Evolutionary conservation across 257 asterid species (phyloP).

Genomic region (Solanum paucissectum): DNA sequence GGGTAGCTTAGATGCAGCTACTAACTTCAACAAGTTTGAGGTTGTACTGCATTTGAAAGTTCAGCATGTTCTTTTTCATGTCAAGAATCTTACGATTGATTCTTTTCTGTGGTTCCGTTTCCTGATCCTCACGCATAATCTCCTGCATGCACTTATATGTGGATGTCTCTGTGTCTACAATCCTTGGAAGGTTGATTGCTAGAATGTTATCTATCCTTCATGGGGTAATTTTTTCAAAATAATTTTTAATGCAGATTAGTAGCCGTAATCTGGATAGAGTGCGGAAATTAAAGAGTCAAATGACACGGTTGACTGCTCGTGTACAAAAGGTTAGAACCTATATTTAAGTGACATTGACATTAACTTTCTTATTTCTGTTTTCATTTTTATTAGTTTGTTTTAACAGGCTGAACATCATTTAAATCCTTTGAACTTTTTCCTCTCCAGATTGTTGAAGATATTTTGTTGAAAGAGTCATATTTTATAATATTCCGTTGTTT

Average conservation of each 20-base stretch:
- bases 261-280: constrained; percentile 89
- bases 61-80: not conserved
- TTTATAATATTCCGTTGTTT: not conserved
- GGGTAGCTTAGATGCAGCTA: not conserved
- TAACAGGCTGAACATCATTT: not conserved
- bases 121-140: not conserved
- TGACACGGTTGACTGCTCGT: constrained; percentile 93
- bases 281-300: constrained; percentile 81
- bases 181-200: not conserved
- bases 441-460: not conserved
- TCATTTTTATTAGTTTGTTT: not conserved
- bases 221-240: not conserved
- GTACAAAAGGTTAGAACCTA: constrained; percentile 68
- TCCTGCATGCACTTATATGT: not conserved
- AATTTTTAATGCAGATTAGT: constrained; percentile 50
- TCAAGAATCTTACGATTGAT: not conserved
- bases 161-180: not conserved
- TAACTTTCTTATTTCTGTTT: not conserved
- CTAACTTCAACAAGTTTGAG: not conserved
- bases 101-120: not conserved
- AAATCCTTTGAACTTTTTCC: not conserved
- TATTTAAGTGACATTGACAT: not conserved
- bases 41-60: not conserved
- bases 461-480: not conserved
- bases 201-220: not conserved